phyloP scores from a whole-genome alignment of 768 basidiomycete genomes.

The Tulasnella sp. region DNA sequence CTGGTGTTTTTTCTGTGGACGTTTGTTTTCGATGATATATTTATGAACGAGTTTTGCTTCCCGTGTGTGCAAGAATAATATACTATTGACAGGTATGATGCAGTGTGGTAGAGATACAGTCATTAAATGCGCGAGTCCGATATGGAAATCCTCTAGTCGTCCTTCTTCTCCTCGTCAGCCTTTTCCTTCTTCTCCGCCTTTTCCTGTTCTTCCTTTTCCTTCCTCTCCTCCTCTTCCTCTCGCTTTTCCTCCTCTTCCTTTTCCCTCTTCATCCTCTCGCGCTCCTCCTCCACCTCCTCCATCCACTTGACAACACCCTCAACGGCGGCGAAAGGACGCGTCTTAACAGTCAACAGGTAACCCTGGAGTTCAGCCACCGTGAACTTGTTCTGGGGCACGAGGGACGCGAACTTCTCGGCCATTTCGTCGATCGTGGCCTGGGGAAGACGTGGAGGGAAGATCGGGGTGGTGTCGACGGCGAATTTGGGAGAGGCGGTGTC shows the following conservation, averaged over 20 bases:
- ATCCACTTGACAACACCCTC: conserved; percentile 32
- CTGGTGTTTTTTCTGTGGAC: not conserved
- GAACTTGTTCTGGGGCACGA: conserved; percentile 38
- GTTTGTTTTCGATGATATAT: not conserved
- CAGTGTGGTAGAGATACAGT: not conserved
- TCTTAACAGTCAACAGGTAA: conserved; percentile 35
- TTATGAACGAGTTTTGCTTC: not conserved
- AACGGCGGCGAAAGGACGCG: conserved; percentile 21
- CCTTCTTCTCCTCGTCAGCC: conserved; percentile 12
- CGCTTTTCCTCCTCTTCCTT: conserved; percentile 20
- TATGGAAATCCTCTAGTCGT: not conserved
- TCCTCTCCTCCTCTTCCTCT: conserved; percentile 24
- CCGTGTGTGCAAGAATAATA: not conserved
- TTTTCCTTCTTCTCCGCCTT: not conserved
- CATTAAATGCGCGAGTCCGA: not conserved
- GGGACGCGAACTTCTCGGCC: conserved; percentile 32
- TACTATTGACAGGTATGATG: not conserved
- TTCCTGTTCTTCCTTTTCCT: conserved; percentile 19
- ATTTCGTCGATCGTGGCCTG: conserved; percentile 19
- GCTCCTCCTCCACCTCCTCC: conserved; percentile 26
- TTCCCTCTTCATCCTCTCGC: conserved; percentile 27
- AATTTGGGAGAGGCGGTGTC: not conserved
- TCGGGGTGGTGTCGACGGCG: conserved; percentile 7
- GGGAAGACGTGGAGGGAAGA: not conserved
- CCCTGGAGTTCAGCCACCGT: conserved; percentile 53